phyloP scores from a whole-genome alignment of 2,329 filamentous ascomycete genomes.

The Aschersonia sp. region DNA sequence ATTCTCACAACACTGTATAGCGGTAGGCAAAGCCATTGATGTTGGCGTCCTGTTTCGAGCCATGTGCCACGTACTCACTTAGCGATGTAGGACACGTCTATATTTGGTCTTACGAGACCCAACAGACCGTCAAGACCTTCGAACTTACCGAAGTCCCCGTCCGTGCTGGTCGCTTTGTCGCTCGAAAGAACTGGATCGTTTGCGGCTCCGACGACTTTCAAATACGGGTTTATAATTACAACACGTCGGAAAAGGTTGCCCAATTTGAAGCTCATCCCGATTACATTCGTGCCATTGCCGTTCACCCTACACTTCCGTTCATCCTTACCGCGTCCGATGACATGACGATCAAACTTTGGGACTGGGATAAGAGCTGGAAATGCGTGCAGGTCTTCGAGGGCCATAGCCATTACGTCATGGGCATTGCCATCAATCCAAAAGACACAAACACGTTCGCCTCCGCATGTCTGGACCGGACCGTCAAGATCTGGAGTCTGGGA shows the following conservation, averaged over 20 bases:
- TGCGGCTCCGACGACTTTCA: constrained; percentile 90
- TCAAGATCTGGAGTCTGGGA: constrained; percentile 95
- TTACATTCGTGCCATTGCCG: constrained; percentile 92
- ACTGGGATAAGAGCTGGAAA: constrained; percentile 98
- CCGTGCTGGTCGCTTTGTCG: constrained; percentile 88
- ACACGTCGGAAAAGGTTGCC: constrained; percentile 96
- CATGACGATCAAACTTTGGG: constrained; percentile 97
- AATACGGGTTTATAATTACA: constrained; percentile 91
- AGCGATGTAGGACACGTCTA: constrained; percentile 68
- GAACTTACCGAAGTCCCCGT: constrained; percentile 97
- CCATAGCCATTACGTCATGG: constrained; percentile 94
- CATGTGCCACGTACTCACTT: neutral
- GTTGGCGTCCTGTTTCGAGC: neutral
- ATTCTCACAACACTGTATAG: constrained; percentile 92
- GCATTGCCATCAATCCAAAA: constrained; percentile 91
- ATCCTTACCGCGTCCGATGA: constrained; percentile 94
- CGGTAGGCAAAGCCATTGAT: constrained; percentile 34
- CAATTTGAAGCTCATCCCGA: constrained; percentile 96
- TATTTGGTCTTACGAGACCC: constrained; percentile 97
- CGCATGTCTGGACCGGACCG: constrained; percentile 87
- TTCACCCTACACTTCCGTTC: constrained; percentile 91
- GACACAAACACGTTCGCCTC: constrained; percentile 86
- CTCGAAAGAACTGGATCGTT: constrained; percentile 98
- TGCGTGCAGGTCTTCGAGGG: constrained; percentile 95
- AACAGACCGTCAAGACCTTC: constrained; percentile 96